Conservation (phyloP, 2,329 filamentous ascomycete species). For the Dactylella cylindrospora region DNA sequence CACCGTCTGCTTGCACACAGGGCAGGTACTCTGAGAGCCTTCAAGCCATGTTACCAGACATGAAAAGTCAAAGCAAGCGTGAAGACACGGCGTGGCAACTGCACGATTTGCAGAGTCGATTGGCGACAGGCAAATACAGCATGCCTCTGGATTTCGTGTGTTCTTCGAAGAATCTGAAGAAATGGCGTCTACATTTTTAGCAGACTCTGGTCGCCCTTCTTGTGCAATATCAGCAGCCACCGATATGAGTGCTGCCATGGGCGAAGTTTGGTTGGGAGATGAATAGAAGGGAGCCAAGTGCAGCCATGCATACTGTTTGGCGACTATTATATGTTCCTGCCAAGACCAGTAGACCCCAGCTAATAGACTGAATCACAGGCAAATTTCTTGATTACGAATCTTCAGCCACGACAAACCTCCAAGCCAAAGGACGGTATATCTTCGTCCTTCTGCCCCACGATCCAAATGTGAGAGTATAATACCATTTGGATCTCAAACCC, state of each 20-base stretch:
- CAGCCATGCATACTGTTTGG: background rate
- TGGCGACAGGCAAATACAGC: slow-evolving; percentile 26
- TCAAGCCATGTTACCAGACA: slow-evolving; percentile 41
- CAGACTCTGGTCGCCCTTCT: slow-evolving; percentile 5
- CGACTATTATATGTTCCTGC: slow-evolving; percentile 1
- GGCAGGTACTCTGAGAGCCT: slow-evolving; percentile 25
- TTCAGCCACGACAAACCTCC: slow-evolving; percentile 17
- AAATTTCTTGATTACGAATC: no score
- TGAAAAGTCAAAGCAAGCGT: slow-evolving; percentile 43
- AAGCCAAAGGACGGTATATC: background rate
- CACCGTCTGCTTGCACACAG: slow-evolving; percentile 36
- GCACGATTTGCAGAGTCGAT: slow-evolving; percentile 33
- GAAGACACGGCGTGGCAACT: slow-evolving; percentile 34
- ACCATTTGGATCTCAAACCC: no score
- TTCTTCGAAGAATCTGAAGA: background rate
- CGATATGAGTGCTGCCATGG: slow-evolving; percentile 24
- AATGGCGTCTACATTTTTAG: slow-evolving; percentile 26
- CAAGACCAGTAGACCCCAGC: slow-evolving; percentile 40
- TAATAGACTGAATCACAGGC: no score
- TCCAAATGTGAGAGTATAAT: no score
- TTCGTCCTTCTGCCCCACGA: no score
- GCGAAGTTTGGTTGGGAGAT: slow-evolving; percentile 5
- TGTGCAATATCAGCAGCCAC: slow-evolving; percentile 6
- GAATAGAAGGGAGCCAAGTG: background rate
- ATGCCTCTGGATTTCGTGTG: slow-evolving; percentile 17